Percentiles rank a stretch among this genome's conserved stretches.
phyloP scores from a whole-genome alignment of 805 yeast genomes.

The Blastobotrys peoriensis region DNA sequence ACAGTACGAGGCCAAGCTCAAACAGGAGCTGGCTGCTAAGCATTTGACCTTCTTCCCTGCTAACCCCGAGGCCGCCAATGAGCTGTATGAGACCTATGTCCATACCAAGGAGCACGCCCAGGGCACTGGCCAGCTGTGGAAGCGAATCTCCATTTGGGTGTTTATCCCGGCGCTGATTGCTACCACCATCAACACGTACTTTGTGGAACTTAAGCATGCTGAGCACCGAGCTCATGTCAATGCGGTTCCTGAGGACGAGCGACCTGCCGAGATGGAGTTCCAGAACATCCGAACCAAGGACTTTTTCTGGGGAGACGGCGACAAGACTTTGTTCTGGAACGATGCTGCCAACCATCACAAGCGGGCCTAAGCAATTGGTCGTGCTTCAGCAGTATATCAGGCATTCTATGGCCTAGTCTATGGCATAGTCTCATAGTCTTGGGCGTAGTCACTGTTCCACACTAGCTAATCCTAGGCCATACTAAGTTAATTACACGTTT shows the following conservation, averaged over 20 bases:
- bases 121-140: conserved; percentile 75
- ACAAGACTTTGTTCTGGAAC: conserved; percentile 96
- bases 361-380: background rate
- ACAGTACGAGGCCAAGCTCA: conserved; percentile 4
- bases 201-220: conserved; percentile 82
- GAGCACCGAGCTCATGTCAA: conserved; percentile 58
- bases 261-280: conserved; percentile 79
- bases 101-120: conserved; percentile 76
- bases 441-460: too few species aligned
- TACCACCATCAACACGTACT: conserved; percentile 74
- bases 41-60: conserved; percentile 4
- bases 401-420: too few species aligned
- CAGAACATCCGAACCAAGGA: conserved; percentile 83
- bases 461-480: too few species aligned
- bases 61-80: conserved; percentile 43
- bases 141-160: conserved; percentile 69
- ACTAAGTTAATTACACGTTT: too few species aligned
- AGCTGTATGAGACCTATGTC: conserved; percentile 52
- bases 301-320: conserved; percentile 99
- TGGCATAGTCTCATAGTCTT: too few species aligned
- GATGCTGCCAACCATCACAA: conserved; percentile 77
- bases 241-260: conserved; percentile 74
- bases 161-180: conserved; percentile 77
- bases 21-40: conserved; percentile 1
- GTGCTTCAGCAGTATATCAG: too few species aligned